Percentiles rank a stretch among this genome's conserved stretches.
Evolutionary conservation across 75 land plant genomes (phyloP).

Genomic region (Chamaecyparis obtusa): DNA sequence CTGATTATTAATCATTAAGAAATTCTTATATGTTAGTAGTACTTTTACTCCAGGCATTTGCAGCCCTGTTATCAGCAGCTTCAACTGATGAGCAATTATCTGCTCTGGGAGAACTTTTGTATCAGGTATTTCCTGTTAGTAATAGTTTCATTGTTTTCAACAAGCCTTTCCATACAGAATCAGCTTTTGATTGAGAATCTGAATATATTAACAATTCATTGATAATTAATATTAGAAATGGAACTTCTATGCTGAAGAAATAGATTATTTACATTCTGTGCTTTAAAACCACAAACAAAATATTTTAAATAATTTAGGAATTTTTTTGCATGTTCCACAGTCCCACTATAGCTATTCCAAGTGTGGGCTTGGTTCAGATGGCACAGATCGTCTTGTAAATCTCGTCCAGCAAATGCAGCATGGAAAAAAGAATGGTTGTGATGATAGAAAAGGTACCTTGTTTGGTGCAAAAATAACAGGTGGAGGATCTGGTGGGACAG

Average conservation of each 20-base stretch:
- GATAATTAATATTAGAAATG: no score
- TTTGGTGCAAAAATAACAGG: slow-evolving; percentile 97
- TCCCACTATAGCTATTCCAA: slow-evolving; percentile 91
- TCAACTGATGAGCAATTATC: slow-evolving; percentile 64
- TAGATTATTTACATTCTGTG: neutral
- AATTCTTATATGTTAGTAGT: neutral
- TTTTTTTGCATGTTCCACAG: slow-evolving; percentile 33
- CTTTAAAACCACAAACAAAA: neutral
- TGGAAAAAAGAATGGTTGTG: slow-evolving; percentile 15
- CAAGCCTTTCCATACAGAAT: neutral
- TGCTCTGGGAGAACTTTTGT: slow-evolving; percentile 85
- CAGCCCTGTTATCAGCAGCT: slow-evolving; percentile 63
- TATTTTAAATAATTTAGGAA: neutral
- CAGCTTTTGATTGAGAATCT: neutral
- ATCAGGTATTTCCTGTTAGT: slow-evolving; percentile 56
- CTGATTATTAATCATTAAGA: neutral
- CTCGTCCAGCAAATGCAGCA: slow-evolving; percentile 84
- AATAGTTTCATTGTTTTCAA: neutral
- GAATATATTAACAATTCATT: neutral
- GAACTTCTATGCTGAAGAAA: neutral
- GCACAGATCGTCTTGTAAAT: slow-evolving; percentile 80
- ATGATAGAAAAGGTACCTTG: slow-evolving; percentile 40
- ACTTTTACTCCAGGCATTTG: slow-evolving; percentile 61
- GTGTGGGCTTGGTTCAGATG: slow-evolving; percentile 95
- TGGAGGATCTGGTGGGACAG: slow-evolving; percentile 94